These are phyloP conservation scores for Halophytophthora batemanensis DNA, from an alignment of 352 stramenopile species.

Conservation along the genomic window DNA sequence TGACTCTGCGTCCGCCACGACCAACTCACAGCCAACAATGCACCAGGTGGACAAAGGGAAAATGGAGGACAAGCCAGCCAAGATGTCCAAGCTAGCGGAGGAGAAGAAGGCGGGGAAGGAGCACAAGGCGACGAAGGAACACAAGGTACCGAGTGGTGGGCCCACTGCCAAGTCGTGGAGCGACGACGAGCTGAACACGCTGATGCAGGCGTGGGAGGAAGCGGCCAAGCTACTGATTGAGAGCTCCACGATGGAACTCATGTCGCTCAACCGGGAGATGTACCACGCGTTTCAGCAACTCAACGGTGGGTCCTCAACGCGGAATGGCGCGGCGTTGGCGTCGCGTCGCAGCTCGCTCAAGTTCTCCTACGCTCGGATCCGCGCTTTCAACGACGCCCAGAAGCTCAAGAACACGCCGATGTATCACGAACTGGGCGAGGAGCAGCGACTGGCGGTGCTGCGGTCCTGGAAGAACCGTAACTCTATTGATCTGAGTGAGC, in stretches of 20 bases:
- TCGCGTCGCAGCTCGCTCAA: conserved; percentile 37
- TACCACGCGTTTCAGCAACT: conserved; percentile 33
- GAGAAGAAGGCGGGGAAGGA: background rate
- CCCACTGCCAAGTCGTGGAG: conserved; percentile 27
- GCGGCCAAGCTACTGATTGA: conserved; percentile 26
- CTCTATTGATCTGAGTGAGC: conserved; percentile 33
- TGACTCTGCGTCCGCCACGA: no score
- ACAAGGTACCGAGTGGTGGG: conserved; percentile 18
- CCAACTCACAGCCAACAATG: no score
- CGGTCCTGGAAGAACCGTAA: conserved; percentile 41
- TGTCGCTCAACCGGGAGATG: conserved; percentile 36
- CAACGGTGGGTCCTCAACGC: conserved; percentile 28
- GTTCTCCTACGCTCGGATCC: conserved; percentile 32
- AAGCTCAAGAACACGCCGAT: conserved; percentile 21
- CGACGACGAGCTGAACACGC: conserved; percentile 26
- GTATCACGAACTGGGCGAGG: conserved; percentile 26
- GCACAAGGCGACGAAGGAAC: conserved; percentile 16
- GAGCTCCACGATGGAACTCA: conserved; percentile 12
- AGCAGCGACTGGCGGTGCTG: conserved; percentile 22
- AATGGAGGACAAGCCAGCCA: no score
- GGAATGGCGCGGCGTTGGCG: conserved; percentile 30
- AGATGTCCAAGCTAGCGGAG: no score
- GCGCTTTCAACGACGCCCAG: conserved; percentile 32
- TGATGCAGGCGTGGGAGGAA: conserved; percentile 38
- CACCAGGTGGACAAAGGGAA: no score